Base-by-base conservation (phyloP, 306 rosid genomes). In the Ormosia emarginata region DNA sequence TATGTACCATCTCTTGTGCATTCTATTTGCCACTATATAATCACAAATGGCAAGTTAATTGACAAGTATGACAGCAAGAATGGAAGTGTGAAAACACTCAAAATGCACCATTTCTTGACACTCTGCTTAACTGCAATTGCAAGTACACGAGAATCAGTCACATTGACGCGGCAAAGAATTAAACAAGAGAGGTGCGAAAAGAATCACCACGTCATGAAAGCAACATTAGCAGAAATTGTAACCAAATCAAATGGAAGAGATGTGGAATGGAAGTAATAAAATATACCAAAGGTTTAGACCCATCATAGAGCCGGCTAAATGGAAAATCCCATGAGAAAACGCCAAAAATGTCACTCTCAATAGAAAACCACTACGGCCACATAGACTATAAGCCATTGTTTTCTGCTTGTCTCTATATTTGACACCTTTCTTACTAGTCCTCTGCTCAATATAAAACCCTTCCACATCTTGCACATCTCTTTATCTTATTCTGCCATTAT, bases 221-320 rank as follows among this genome's bases (percentile, higher is more conserved):
- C 49, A 79, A 77, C 87, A 75, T 75, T 33, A 86, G 81, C 77
- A 81, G 77, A 82, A 82, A 82, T 4, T 37, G 57, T n/a, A 63
- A 85, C 71, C 75, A 69, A 84, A 75, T 69, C 15, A 81, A 79
- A 84, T 13, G 37, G 30, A 18, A 70, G 80, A 68, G 76, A 62
- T 67, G 11, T 41, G 39, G 49, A 17, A 76, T 2, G 13, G 13
- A 43, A 57, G 3, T 41, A 65, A 74, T 65, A 46, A 78, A 79
- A 68, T 59, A 64, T 67, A 52, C 39, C 56, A n/a, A 74, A 57
- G 56, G 46, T 43, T 66, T 79, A 75, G 84, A 82, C 68, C 73
- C 40, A 75, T 75, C 39, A 65, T 52, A 85, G 77, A 90, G 97
- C 97, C 97, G 93, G 97, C 97, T 89, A 77, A 78, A 77, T 39